Base-by-base conservation (phyloP, 148 eudicot genomes). In the Suaeda aralocaspica region DNA sequence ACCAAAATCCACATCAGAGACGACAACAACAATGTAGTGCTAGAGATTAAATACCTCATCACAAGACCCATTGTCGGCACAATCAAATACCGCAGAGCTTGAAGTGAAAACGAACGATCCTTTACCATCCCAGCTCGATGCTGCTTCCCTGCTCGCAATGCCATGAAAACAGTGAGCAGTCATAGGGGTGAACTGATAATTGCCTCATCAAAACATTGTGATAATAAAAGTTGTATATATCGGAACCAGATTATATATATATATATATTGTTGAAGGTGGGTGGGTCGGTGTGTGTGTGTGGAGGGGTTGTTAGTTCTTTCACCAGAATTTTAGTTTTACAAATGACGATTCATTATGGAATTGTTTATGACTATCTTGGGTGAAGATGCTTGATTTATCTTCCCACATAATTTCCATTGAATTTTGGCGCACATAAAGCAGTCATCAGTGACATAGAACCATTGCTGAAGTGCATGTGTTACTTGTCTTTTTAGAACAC, bases 101-200 rank as follows among this genome's bases (percentile, higher is more conserved):
- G 97, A 89, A 34, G 97, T 92, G 80, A 92, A 92, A 33, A 89
- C 77, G 64, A 92, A 87, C 64, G 84, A 83, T 58, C 97, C 97
- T 57, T 87, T 83, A 39, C 92, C 89, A 72, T 78, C 83, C 97
- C 97, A 92, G 70, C 76, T 75, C 55, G 69, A 82, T 44, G 82
- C 80, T 59, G 97, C 96, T 77, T 80, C 91, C 77, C 96, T 92
- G 79, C 28, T 70, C 46, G 67, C 33, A 62, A 55, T 69, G 59
- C 69, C 42, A 70, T 56, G 48, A 62, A 39, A 33, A 50, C 12
- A 44, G 45, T 39, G 45, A n/a, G n/a, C n/a, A n/a, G n/a, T n/a
- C n/a, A n/a, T n/a, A n/a, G n/a, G n/a, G n/a, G n/a, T n/a, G n/a
- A n/a, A n/a, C n/a, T n/a, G n/a, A n/a, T n/a, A n/a, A n/a, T n/a